Base-by-base conservation (phyloP, 2,329 filamentous ascomycete species). In the Sporothrix inflata region DNA sequence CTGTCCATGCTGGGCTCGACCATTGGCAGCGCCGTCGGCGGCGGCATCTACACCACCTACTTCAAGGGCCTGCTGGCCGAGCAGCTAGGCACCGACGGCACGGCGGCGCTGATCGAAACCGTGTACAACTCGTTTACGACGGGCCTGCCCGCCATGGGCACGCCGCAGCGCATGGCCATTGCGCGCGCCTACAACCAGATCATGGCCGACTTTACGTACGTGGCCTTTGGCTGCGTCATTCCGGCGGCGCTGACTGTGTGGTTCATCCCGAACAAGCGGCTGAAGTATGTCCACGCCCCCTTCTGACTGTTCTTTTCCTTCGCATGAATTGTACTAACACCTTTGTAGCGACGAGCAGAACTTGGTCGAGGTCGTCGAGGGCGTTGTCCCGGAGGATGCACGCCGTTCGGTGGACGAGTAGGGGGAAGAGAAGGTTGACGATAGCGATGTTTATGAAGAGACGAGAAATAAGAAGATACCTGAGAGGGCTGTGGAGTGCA, bases 41-140 rank as follows among this genome's bases (percentile, higher is more conserved):
- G 85, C 5, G 84, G 81, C 7, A 86, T 87, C 16, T 87, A 86
- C 74, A 86, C 84, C 0, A 81, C 80, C n/a, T 80, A 81, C 0
- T 80, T 86, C 74, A 80, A 81, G 42, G 72, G 77, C 4, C 77
- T 79, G 6, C 75, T 86, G 69, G 77, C 77, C 63, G 72, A 76
- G 8, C 80, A 81, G 47, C 75, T 86, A 6, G 82, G 82, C 9
- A 68, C 75, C 0, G 72, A 71, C 3, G 79, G 79, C 1, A 76
- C 77, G 2, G 72, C 78, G 14, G 74, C 75, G 0, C 72, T 79
- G 11, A 79, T 86, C 34, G 76, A 83, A 27, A 73, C 73, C 1
- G 76, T 86, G 30, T 85, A 80, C 73, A 82, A 85, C 74, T 85
- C 84, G 0, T 85, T 86, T 69, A 83, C 82, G 0, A 80, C 79